Base-by-base conservation (phyloP, 495 filamentous ascomycete species). In the Tuber umbilicatum region DNA sequence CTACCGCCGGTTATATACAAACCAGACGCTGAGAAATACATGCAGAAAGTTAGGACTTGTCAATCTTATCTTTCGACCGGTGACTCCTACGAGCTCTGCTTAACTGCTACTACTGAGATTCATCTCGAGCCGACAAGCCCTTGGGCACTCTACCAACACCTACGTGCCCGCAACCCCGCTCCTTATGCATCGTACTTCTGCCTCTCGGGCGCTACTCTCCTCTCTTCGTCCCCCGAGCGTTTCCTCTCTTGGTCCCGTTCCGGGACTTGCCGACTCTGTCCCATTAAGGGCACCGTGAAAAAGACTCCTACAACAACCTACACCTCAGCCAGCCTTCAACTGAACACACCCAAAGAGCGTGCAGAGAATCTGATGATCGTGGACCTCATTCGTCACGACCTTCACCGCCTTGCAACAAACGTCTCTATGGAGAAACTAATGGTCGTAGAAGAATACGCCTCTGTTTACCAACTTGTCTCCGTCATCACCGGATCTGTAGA, bases 351-450 rank as follows among this genome's bases (percentile, higher is more conserved):
- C 19, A 99, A 99, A 81, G 95, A 97, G 81, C 90, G 90, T 79
- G 94, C 95, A 19, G 95, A 99, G 84, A 97, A 97, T 80, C 88
- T 99, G 10, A 99, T 99, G 95, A 97, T 99, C 75, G 93, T 97
- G 1, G 95, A 97, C 84, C 86, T 99, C 9, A 93, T 97, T 41
- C 87, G 94, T 0, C 94, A 97, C 81, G 95, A 99, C 83, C 86
- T 99, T 35, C 92, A 94, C 82, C 88, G 89, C 47, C 89, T 97
- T 43, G 86, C 90, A 5, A 91, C 90, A 0, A 87, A 89, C 71
- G 92, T 97, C 0, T 82, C 84, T 5, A 88, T 90, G 14, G 81
- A 83, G 0, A 88, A 93, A 70, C 86, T 97, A 16, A 90, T 97
- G 81, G 86, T 88, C 47, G 91, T 97, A 7, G 95, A 97, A 83